Evolutionary conservation across 352 stramenopile species (phyloP), one percentile per base, ranked within the genome.

Genomic region (Phytophthora ohioensis): DNA sequence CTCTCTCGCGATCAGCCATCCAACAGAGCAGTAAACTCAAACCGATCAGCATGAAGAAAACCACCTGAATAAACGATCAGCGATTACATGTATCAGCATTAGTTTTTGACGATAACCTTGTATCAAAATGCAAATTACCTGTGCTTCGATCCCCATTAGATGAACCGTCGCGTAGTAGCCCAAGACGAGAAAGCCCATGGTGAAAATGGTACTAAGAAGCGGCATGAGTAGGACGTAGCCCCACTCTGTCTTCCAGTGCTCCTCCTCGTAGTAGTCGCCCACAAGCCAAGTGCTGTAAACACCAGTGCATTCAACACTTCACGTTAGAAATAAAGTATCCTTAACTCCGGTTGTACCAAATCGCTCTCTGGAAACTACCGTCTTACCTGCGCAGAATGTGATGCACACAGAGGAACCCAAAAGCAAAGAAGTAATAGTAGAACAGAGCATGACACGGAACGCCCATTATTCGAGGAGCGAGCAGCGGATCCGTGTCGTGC

Each of bases 401-500:
- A 53, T 92, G 83, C 31, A 71, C 70, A 3, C 71, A 78, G 8
- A 82, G 35, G 47, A 92, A 87, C 27, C 64, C 61, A 57, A 91
- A 84, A 1, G 76, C 72, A 21, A 92, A 91, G 68, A 79, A 91
- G 43, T 85, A 91, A 58, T 89, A 76, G 63, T 90, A 81, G 63
- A 91, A 89, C 7, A 95, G 69, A 38, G 78, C 70, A 57, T 92
- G 81, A 57, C 79, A 83, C 3, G 88, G 88, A 1, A 94, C 79
- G 36, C 83, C 84, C 58, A 92, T 85, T 17, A 92, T 63, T 3
- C 88, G 84, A 27, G 83, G 79, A 7, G 59, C 61, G 12, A 95
- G 67, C 43, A 91, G 71, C 31, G 86, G 86, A 31, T 95, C 86
- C 17, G 84, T 93, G 59, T 95, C 88, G 60, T 95, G 88, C 77